Evolutionary conservation across 2,329 filamentous ascomycete species (phyloP), one percentile per base, ranked within the genome.

Genomic region (Ascochyta lentis): DNA sequence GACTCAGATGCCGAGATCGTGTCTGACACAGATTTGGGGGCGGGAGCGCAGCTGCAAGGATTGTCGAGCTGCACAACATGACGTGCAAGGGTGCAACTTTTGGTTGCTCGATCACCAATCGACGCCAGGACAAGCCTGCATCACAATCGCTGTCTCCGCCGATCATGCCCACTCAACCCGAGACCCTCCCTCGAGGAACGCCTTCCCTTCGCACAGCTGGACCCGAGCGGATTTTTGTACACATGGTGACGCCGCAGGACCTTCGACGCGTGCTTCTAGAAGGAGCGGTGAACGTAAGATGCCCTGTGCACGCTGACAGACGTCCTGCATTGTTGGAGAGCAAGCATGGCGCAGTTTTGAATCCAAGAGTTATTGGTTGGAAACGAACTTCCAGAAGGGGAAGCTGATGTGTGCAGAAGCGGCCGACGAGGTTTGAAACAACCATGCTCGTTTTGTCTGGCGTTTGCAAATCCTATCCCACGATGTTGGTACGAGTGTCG

Each of bases 181-280:
- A 49, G 51, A 53, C 52, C n/a, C 39, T 35, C 43, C 47, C 54
- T 57, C 31, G 42, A 31, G 22, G 27, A 31, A 29, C 16, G 29
- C 16, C 16, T 16, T 16, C 16, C 16, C 16, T 40, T 49, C 22
- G 16, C 29, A 33, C 38, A 48, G 44, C 24, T 49, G 24, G 31
- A 45, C 29, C 44, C 47, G 33, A 56, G 47, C 31, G 42, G 31
- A 38, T 16, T 34, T 39, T 49, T 34, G 51, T 49, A 27, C 45
- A 48, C 48, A 48, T 24, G 42, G 43, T 47, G 48, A 51, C 37
- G 48, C 47, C 15, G 37, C 39, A 19, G 27, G 31, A 19, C 33
- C 54, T 60, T 61, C 54, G 38, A 53, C 45, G 46, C 56, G 52
- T 49, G 23, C 46, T 63, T 66, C 57, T 44, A 57, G 58, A 63